Evolutionary conservation across 208 protist genomes (phyloP), one percentile per base, ranked within the genome.

Genomic region (Leishmania mexicana): DNA sequence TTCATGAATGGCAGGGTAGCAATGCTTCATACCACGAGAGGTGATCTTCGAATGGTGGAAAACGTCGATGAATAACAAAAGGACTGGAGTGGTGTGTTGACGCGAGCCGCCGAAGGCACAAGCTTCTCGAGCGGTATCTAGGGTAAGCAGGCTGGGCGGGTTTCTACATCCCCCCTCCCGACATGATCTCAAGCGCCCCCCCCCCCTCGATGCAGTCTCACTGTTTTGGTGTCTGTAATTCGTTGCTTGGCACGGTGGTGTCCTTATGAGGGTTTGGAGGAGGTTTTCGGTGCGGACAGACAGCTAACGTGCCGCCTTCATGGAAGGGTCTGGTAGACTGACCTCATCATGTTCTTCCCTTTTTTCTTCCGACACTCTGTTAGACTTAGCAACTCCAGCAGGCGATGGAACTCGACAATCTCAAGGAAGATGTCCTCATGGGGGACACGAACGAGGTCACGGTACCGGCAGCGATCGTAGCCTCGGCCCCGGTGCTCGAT

Each of bases 401-500:
- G 51, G 28, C 28, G 49, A 97, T 97, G 94, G 88, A 97, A 40
- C 85, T 97, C 47, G 88, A 85, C 47, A 81, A 85, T 58, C 35
- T 85, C 65, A 75, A 72, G 15, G 88, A 89, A 65, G 88, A 95
- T 35, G 35, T 95, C 15, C 75, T 97, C 54, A 85, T 96, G 70
- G 95, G 95, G 3, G 93, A 96, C 73, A 87, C 68, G 0, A 79
- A 81, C 21, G 89, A 87, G 60, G 79, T 80, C 15, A 80, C 87
- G 6, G 92, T 95, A 21, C 95, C 95, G 47, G 91, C 90, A 31
- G 89, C 92, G 5, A 78, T 96, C 72, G 78, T 93, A 21, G 79
- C 90, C 8, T 89, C 92, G 0, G 93, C 87, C 2, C 58, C 89
- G 10, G 93, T 96, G 74, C 77, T 96, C 24, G 93, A 96, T 75